phyloP scores from a whole-genome alignment of 2,329 filamentous ascomycete genomes.

The Parafenestella ontariensis region DNA sequence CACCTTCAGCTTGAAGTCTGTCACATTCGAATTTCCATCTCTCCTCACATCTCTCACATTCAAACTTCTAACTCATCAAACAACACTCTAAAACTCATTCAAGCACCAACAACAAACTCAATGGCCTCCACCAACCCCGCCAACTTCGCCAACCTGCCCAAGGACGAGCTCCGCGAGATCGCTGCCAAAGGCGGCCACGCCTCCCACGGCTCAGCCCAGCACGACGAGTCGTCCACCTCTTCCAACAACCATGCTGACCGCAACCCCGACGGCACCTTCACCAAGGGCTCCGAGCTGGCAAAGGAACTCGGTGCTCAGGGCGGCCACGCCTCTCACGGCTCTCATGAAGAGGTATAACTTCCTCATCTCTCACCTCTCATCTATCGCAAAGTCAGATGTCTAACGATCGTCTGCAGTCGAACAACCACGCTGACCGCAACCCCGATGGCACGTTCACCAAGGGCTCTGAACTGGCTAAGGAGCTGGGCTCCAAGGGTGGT shows the following conservation, averaged over 20 bases:
- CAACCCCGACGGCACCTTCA: slow-evolving; percentile 51
- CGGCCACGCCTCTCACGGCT: slow-evolving; percentile 41
- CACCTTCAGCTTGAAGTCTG: background rate
- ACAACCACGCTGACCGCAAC: slow-evolving; percentile 41
- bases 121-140: slow-evolving; percentile 56
- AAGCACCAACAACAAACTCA: slow-evolving; percentile 12
- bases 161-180: slow-evolving; percentile 58
- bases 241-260: slow-evolving; percentile 41
- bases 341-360: background rate
- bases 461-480: slow-evolving; percentile 47
- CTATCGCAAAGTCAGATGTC: too few species aligned
- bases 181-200: slow-evolving; percentile 59
- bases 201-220: slow-evolving; percentile 35
- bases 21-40: background rate
- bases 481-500: slow-evolving; percentile 48
- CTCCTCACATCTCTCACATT: background rate
- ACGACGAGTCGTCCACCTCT: background rate
- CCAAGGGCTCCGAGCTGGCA: slow-evolving; percentile 46
- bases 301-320: slow-evolving; percentile 48
- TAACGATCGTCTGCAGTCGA: background rate
- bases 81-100: slow-evolving; percentile 3
- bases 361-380: slow-evolving; percentile 1
- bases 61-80: background rate
- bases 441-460: slow-evolving; percentile 50
- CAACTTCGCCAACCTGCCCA: slow-evolving; percentile 62